Evolutionary conservation across 179 eudicot genomes (phyloP).

Genomic region (Corrigiola litoralis): DNA sequence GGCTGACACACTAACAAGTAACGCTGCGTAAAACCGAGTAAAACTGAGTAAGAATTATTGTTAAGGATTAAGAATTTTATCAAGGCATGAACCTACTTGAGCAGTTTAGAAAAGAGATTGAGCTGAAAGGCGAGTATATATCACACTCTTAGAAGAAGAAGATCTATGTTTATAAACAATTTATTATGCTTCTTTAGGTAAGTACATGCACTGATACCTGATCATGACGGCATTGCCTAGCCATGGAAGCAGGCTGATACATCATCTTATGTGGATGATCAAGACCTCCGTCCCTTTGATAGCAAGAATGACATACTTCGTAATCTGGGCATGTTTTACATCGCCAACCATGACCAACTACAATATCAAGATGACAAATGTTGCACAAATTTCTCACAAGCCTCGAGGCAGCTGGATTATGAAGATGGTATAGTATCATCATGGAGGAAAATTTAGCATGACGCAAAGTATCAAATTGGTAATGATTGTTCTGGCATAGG

Average conservation of each 20-base stretch:
- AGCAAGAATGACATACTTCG: slow-evolving; percentile 90
- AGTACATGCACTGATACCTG: too few species aligned
- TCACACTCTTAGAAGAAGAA: not conserved
- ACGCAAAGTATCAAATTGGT: slow-evolving; percentile 93
- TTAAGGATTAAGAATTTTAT: too few species aligned
- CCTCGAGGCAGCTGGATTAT: slow-evolving; percentile 98
- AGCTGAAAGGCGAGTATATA: too few species aligned
- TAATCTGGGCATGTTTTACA: slow-evolving; percentile 96
- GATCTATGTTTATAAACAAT: not conserved
- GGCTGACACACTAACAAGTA: too few species aligned
- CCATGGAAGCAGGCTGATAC: slow-evolving; percentile 67
- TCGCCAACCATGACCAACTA: slow-evolving; percentile 98
- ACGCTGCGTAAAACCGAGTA: too few species aligned
- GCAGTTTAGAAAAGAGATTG: too few species aligned
- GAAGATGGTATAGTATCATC: slow-evolving; percentile 99
- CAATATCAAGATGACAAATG: slow-evolving; percentile 76
- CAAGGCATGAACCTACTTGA: too few species aligned
- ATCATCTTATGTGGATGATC: slow-evolving; percentile 96
- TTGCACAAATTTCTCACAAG: slow-evolving; percentile 85
- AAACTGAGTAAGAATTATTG: too few species aligned
- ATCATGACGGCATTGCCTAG: slow-evolving; percentile 67
- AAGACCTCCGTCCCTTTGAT: slow-evolving; percentile 69
- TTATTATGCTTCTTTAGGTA: too few species aligned
- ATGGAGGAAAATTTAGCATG: slow-evolving; percentile 98
- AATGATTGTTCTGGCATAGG: slow-evolving; percentile 98